Evolutionary conservation across 2,329 filamentous ascomycete species (phyloP).

Genomic region (Tolypocladium album): DNA sequence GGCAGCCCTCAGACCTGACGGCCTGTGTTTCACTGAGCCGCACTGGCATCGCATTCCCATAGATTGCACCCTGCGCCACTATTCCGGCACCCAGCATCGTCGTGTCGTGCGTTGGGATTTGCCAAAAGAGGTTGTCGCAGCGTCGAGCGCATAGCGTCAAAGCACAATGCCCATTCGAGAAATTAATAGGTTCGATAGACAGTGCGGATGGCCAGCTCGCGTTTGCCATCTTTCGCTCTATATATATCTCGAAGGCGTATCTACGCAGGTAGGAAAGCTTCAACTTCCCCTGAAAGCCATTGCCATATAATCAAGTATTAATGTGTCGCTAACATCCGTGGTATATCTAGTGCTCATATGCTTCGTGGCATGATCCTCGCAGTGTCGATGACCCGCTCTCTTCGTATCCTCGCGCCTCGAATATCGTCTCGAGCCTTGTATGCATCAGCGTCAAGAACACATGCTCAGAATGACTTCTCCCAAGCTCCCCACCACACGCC

Average conservation of each 20-base stretch:
- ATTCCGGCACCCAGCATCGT: not conserved
- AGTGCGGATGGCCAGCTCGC: not conserved
- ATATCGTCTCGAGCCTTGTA: not conserved
- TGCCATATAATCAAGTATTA: not conserved
- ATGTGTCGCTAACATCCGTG: not conserved
- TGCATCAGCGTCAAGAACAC: not conserved
- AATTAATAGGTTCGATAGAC: not conserved
- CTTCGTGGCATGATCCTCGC: not conserved
- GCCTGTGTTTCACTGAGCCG: not conserved
- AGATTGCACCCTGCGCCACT: not conserved
- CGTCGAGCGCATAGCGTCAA: not conserved
- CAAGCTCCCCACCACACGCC: constrained; percentile 90
- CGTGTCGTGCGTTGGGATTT: not conserved
- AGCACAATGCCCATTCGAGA: not conserved
- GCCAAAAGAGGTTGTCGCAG: not conserved
- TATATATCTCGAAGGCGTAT: too few species aligned
- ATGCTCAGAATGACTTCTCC: constrained; percentile 40
- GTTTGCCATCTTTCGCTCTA: not conserved
- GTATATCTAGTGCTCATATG: not conserved
- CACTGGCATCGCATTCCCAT: not conserved
- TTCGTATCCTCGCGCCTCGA: not conserved
- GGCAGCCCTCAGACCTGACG: not conserved
- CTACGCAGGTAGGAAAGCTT: too few species aligned
- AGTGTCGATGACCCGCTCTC: not conserved
- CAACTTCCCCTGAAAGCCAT: not conserved